Percentiles rank a stretch among this genome's conserved stretches.
Conservation (phyloP, 768 basidiomycete species). For the Lentinula raphanica region DNA sequence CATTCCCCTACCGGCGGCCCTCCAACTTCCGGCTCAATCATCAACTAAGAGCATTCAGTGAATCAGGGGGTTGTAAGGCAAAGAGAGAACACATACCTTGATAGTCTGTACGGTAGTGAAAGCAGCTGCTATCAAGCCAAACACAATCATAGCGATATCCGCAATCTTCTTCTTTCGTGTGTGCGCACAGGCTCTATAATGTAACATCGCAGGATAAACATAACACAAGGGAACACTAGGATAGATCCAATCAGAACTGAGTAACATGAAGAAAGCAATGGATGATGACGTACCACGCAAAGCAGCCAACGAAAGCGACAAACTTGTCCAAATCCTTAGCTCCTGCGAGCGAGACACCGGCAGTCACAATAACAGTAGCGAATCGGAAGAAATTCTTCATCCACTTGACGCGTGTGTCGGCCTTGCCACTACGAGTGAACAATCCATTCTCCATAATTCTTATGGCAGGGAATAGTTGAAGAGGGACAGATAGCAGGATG, state of each 20-base stretch:
- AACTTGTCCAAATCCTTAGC: conserved; percentile 93
- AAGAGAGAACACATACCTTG: conserved; percentile 34
- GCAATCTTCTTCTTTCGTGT: conserved; percentile 59
- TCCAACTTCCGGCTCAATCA: conserved; percentile 44
- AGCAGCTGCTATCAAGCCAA: conserved; percentile 64
- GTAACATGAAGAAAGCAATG: not conserved
- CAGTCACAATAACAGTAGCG: conserved; percentile 69
- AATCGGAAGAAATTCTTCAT: conserved; percentile 89
- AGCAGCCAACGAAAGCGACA: conserved; percentile 87
- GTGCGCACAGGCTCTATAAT: conserved; percentile 79
- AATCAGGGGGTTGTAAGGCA: not conserved
- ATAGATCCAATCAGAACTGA: not conserved
- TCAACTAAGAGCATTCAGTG: conserved; percentile 38
- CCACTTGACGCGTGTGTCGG: conserved; percentile 83
- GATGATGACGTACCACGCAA: conserved; percentile 70
- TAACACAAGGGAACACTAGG: conserved; percentile 89
- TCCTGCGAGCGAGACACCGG: conserved; percentile 76
- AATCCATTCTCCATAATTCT: conserved; percentile 96
- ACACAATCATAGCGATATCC: conserved; percentile 71
- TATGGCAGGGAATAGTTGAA: conserved; percentile 97
- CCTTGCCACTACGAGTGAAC: conserved; percentile 85
- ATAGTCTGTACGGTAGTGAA: conserved; percentile 84
- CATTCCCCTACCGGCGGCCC: conserved; percentile 28
- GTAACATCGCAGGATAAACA: conserved; percentile 90
- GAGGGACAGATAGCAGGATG: conserved; percentile 85